These are phyloP conservation scores for Amanita pseudoporphyria DNA, from an alignment of 768 basidiomycete genomes.

Conservation along the genomic window DNA sequence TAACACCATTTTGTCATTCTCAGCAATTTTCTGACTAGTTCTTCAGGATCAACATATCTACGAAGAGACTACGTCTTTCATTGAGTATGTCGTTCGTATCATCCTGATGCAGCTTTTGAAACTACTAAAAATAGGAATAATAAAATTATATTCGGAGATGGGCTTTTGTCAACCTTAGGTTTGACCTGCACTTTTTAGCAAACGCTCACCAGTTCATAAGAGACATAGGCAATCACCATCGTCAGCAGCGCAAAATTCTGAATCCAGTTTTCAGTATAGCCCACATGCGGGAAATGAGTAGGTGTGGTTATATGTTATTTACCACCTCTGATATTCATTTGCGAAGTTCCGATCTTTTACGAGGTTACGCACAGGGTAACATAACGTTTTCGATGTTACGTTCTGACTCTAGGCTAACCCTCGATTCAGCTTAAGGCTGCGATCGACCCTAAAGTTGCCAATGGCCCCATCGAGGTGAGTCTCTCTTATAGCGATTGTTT, in stretches of 20 bases:
- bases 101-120: neutral
- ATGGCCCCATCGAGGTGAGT: neutral
- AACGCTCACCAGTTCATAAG: constrained; percentile 17
- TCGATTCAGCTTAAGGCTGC: neutral
- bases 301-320: neutral
- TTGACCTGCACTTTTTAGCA: constrained; percentile 1
- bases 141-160: neutral
- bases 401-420: neutral
- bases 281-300: constrained; percentile 31
- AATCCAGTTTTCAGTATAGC: constrained; percentile 33
- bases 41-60: constrained; percentile 22
- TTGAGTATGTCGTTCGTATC: constrained; percentile 13
- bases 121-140: neutral
- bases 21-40: neutral
- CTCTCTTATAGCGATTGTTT: neutral
- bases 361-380: constrained; percentile 20
- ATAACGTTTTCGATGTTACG: neutral
- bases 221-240: constrained; percentile 30
- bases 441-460: neutral
- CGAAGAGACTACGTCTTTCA: constrained; percentile 18
- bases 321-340: neutral
- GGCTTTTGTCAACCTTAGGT: neutral
- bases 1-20: constrained; percentile 10
- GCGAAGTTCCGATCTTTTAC: constrained; percentile 25
- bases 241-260: constrained; percentile 32